Conservation (phyloP, 2,329 filamentous ascomycete genomes). For the Beauveria varroae region DNA sequence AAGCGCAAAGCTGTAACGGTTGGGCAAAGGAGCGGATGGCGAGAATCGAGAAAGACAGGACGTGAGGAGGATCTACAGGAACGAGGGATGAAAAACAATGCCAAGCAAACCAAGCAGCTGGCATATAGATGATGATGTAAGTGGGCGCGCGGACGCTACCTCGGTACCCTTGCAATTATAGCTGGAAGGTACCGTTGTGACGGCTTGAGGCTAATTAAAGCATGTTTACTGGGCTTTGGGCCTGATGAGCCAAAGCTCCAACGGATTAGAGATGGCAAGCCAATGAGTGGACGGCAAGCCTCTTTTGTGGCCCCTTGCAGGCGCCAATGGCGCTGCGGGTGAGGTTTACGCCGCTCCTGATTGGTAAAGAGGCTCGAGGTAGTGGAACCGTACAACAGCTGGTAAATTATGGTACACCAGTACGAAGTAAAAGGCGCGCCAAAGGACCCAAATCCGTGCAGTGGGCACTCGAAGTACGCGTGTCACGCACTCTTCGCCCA, state of each 20-base stretch:
- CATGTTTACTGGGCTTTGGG: not conserved
- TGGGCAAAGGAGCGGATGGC: not conserved
- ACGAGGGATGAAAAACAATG: constrained; percentile 2
- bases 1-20: not conserved
- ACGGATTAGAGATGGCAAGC: not conserved
- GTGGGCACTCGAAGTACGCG: too few species aligned
- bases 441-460: not conserved
- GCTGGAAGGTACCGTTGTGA: not conserved
- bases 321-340: not conserved
- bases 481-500: not conserved
- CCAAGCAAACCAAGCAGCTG: not conserved
- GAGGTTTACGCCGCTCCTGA: not conserved
- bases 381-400: not conserved
- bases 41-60: not conserved
- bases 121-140: constrained; percentile 5
- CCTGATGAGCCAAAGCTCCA: not conserved
- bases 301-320: not conserved
- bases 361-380: not conserved
- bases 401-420: not conserved
- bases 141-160: not conserved
- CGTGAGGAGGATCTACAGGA: not conserved
- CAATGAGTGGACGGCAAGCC: too few species aligned
- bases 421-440: not conserved
- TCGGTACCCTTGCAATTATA: not conserved
- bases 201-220: not conserved